A percentile compares a stretch with the other conserved stretches of the same genome.
phyloP scores from a whole-genome alignment of 306 rosid species.

The Prunus armeniaca region DNA sequence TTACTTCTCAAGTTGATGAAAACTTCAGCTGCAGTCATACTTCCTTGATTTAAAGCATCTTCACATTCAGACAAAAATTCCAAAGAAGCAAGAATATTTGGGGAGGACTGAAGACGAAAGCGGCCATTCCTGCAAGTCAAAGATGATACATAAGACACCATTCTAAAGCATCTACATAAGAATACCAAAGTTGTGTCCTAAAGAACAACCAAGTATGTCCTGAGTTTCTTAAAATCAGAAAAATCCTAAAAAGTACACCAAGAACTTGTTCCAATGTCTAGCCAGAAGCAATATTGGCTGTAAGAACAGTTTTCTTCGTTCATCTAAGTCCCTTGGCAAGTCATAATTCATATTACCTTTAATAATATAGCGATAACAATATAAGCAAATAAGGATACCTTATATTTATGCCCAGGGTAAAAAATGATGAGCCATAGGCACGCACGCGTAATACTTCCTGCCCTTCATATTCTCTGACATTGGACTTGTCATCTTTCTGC shows the following conservation, averaged over 20 bases:
- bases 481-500: constrained; percentile 58
- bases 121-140: constrained; percentile 78
- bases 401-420: constrained; percentile 81
- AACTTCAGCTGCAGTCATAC: constrained; percentile 76
- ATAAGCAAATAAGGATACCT: constrained; percentile 51
- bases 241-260: neutral
- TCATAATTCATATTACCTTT: neutral
- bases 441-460: constrained; percentile 80
- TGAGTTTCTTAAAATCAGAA: neutral
- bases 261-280: neutral
- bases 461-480: constrained; percentile 59
- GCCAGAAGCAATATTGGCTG: constrained; percentile 1
- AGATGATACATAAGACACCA: constrained; percentile 17
- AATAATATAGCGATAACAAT: neutral
- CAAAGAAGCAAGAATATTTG: constrained; percentile 53
- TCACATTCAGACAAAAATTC: constrained; percentile 70
- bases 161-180: constrained; percentile 3
- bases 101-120: constrained; percentile 85
- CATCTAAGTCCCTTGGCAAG: neutral
- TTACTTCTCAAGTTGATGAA: constrained; percentile 87
- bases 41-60: constrained; percentile 95
- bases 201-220: neutral
- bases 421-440: constrained; percentile 84
- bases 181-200: neutral
- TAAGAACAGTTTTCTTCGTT: neutral